A percentile compares a stretch with the other conserved stretches of the same genome.
Conservation (phyloP, 148 eudicot species). For the Cornus kousa region DNA sequence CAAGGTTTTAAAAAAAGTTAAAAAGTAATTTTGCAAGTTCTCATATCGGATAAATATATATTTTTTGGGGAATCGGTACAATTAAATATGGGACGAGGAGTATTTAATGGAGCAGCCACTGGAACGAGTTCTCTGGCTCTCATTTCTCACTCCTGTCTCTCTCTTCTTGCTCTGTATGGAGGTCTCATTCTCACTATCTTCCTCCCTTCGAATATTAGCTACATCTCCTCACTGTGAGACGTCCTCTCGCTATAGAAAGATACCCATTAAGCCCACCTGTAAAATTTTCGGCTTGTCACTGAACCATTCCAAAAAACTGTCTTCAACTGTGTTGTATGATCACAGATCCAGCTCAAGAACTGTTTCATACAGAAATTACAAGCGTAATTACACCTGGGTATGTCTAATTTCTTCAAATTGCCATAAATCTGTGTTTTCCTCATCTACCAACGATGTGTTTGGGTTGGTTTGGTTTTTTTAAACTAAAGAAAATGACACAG, state of each 20-base stretch:
- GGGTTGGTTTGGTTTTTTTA: background rate
- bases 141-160: background rate
- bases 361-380: conserved; percentile 12
- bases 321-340: conserved; percentile 11
- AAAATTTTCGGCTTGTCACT: conserved; percentile 11
- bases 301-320: conserved; percentile 9
- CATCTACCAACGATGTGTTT: background rate
- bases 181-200: conserved; percentile 38
- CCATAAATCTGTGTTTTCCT: conserved; percentile 2
- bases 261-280: conserved; percentile 16
- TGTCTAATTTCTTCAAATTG: background rate
- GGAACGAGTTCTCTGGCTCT: background rate
- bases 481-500: background rate
- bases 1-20: no score
- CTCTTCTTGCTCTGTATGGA: conserved; percentile 33
- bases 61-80: no score
- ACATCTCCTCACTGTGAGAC: conserved; percentile 2
- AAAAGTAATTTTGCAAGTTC: no score
- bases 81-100: no score
- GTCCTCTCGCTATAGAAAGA: conserved; percentile 1
- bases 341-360: conserved; percentile 16
- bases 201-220: conserved; percentile 23
- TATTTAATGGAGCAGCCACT: background rate
- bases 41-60: no score
- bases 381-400: conserved; percentile 42